Base-by-base conservation (phyloP, 1,139 yeast genomes). In the Hyphopichia buzzinii region DNA sequence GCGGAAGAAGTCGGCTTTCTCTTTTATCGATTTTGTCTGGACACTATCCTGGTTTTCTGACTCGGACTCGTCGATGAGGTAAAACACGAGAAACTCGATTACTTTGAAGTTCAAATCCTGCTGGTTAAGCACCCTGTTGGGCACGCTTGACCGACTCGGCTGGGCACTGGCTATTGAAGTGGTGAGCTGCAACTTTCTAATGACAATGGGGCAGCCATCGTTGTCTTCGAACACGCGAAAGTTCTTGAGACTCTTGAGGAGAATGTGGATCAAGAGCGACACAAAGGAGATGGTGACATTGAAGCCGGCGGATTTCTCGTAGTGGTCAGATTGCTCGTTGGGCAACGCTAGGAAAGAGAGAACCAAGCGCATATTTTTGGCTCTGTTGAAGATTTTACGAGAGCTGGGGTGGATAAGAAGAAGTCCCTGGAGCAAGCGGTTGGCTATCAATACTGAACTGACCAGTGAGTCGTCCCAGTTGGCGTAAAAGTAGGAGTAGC, bases 11-110 rank as follows among this genome's bases (percentile, higher is more conserved):
- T 59, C 60, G 17, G 80, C 74, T 52, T 84, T 84, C 35, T 81
- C 83, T 30, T 62, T 55, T 8, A 79, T 67, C 1, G 66, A 37
- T 11, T 38, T 69, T 62, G 19, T 30, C 14, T 21, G 10, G n/a
- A 30, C 11, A 12, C 24, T 24, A 12, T 23, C 27, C 15, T 29
- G 24, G 25, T 19, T 15, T 11, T 21, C n/a, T 11, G 28, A 43
- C 60, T 55, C 23, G 6, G 21, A 30, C 24, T 85, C 94, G n/a
- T 88, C 90, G 6, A 79, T 71, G 40, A 84, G 58, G 50, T 85
- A 84, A 51, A 84, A 82, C 40, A 84, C 74, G 39, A 84, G 61
- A 53, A 84, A 84, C 57, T 85, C 94, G 34, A 84, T 72, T 21
- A 82, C 73, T 48, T 82, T 80, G 45, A 83, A 75, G 42, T 74